Conservation (phyloP, 495 filamentous ascomycete genomes). For the Recurvomyces mirabilis region DNA sequence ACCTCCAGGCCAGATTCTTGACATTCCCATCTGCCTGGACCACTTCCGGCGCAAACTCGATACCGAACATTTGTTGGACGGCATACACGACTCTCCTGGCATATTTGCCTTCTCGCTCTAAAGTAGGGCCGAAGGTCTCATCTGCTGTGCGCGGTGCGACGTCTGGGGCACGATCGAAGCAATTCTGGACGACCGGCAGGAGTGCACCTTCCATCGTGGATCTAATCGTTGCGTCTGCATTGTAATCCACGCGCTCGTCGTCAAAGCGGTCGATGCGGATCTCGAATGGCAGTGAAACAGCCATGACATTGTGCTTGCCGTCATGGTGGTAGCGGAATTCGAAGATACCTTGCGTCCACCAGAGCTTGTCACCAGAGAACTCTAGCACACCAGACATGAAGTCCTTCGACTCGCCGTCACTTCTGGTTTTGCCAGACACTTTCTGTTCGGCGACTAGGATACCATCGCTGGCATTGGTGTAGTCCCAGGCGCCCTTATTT, state of each 20-base stretch:
- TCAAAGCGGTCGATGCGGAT: slow-evolving; percentile 71
- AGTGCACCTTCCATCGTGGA: slow-evolving; percentile 56
- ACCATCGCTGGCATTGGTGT: slow-evolving; percentile 62
- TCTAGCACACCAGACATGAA: slow-evolving; percentile 65
- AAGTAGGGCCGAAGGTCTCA: slow-evolving; percentile 70
- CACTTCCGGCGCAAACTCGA: slow-evolving; percentile 88
- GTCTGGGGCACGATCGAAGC: slow-evolving; percentile 83
- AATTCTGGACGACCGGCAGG: slow-evolving; percentile 74
- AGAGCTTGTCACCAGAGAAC: slow-evolving; percentile 87
- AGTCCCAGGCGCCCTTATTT: slow-evolving; percentile 65
- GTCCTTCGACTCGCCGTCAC: slow-evolving; percentile 40
- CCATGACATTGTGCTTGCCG: slow-evolving; percentile 90
- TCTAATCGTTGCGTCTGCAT: slow-evolving; percentile 37
- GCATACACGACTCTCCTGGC: slow-evolving; percentile 85
- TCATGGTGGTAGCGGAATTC: slow-evolving; percentile 97
- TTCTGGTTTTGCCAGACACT: slow-evolving; percentile 34
- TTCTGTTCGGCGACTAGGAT: slow-evolving; percentile 58
- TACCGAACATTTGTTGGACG: slow-evolving; percentile 93
- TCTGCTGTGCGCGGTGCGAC: slow-evolving; percentile 73
- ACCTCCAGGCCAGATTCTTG: slow-evolving; percentile 82
- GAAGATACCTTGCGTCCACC: slow-evolving; percentile 91
- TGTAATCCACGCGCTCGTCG: slow-evolving; percentile 45
- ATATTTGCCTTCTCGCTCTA: slow-evolving; percentile 79
- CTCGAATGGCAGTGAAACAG: slow-evolving; percentile 87
- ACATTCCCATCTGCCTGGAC: slow-evolving; percentile 90